Evolutionary conservation across 345 rosid species (phyloP), one percentile per base, ranked within the genome.

Genomic region (Eucalyptus caleyi): DNA sequence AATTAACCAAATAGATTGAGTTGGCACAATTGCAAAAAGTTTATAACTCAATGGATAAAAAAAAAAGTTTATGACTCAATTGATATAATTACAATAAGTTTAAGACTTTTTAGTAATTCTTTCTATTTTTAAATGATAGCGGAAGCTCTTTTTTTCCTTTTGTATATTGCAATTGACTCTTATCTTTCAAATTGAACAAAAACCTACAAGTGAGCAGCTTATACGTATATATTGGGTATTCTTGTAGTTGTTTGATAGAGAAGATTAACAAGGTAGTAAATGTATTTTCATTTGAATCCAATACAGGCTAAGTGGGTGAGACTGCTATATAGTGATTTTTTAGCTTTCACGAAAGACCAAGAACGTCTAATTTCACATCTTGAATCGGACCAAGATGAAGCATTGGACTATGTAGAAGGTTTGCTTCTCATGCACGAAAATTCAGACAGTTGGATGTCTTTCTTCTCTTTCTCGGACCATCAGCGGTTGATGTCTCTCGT

Each of bases 351-450:
- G 4, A 51, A 34, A 62, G 91, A 88, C 72, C 91, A 90, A 86
- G 91, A 90, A 69, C 88, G 72, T 50, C 47, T 90, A 86, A 88
- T 88, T 19, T 50, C 91, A 16, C 72, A 30, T 47, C 83, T 60
- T 42, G 90, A 69, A 32, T 47, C n/a, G 72, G 82, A 89, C 30
- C 77, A 77, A 32, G 69, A 59, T 19, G 60, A 87, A 11, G 89
- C 87, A 13, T 50, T 87, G 49, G 87, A 90, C 80, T 90, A 90
- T 85, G 21, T 88, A 34, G 91, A 90, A 88, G 91, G 91, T 45
- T n/a, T 21, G 49, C 80, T 88, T 21, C n/a, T 88, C 34, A 50
- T 88, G 90, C 77, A 53, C 86, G 34, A 45, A 32, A 88, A 65
- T 51, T 44, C 80, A 8, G 40, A 86, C 30, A 45, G 23, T 26